phyloP scores from a whole-genome alignment of 2,329 filamentous ascomycete genomes.

The Fusarium sp. region DNA sequence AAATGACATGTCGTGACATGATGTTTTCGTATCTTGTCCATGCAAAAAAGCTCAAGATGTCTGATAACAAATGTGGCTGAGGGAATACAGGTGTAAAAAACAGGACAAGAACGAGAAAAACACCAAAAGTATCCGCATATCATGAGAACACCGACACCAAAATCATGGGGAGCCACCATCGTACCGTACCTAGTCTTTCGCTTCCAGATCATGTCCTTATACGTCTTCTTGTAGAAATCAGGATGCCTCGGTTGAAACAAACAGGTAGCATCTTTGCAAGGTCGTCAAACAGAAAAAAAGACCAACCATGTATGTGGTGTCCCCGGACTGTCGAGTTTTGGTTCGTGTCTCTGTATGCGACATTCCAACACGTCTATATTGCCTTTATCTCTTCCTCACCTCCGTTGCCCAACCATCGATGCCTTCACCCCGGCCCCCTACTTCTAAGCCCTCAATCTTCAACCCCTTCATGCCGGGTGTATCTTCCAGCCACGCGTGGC shows the following conservation, averaged over 20 bases:
- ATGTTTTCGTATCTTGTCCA: neutral
- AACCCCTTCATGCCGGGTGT: conserved; percentile 89
- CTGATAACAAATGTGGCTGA: conserved; percentile 1
- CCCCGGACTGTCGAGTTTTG: conserved; percentile 28
- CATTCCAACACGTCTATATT: conserved; percentile 32
- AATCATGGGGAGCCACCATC: conserved; percentile 3
- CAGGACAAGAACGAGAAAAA: neutral
- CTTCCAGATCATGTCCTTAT: conserved; percentile 27
- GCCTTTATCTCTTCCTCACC: conserved; percentile 79
- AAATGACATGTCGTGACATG: neutral
- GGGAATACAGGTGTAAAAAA: conserved; percentile 1
- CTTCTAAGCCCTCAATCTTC: conserved; percentile 77
- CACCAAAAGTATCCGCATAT: neutral
- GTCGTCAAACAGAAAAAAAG: conserved; percentile 32
- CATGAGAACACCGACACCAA: neutral
- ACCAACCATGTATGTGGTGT: conserved; percentile 21
- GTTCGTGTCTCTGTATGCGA: conserved; percentile 37
- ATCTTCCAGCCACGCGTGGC: conserved; percentile 84
- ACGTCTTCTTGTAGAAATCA: conserved; percentile 17
- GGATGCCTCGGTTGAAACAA: conserved; percentile 30
- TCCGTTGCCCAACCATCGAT: conserved; percentile 95
- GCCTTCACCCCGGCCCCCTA: conserved; percentile 87
- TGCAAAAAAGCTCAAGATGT: neutral
- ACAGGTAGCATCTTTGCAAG: conserved; percentile 20
- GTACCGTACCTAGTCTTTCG: conserved; percentile 4